These are phyloP conservation scores for Logfia minima DNA, from an alignment of 129 eudicot species.

Conservation along the genomic window DNA sequence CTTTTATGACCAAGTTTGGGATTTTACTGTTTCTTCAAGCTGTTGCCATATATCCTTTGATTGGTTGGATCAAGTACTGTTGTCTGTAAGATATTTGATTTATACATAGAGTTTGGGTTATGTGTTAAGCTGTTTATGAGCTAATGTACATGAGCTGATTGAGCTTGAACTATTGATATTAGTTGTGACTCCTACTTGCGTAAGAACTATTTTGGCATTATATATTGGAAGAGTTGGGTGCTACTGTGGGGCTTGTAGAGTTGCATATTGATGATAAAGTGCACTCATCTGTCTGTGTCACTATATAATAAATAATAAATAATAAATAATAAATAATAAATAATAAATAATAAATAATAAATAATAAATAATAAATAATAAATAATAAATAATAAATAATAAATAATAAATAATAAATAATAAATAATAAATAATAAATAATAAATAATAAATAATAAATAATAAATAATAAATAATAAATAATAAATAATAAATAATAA, in stretches of 20 bases:
- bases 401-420: too few relatives aligned
- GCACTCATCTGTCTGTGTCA: slow-evolving; percentile 1
- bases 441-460: too few relatives aligned
- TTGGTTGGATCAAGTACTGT: not conserved
- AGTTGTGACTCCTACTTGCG: slow-evolving; percentile 12
- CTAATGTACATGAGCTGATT: slow-evolving; percentile 11
- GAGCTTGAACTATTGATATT: not conserved
- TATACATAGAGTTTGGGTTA: not conserved
- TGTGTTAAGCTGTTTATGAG: slow-evolving; percentile 14
- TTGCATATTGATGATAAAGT: not conserved
- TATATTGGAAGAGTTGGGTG: not conserved
- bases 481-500: too few relatives aligned
- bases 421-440: too few relatives aligned
- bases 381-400: too few relatives aligned
- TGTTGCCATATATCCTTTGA: too few relatives aligned
- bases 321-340: too few relatives aligned
- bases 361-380: too few relatives aligned
- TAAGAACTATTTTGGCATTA: not conserved
- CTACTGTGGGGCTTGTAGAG: not conserved
- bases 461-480: too few relatives aligned
- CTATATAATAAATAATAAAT: not conserved
- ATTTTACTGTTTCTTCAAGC: too few relatives aligned
- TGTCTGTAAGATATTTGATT: not conserved
- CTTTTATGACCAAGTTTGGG: too few relatives aligned
- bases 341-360: too few relatives aligned